Evolutionary conservation across 441 rosid genomes (phyloP), one percentile per base, ranked within the genome.

Genomic region (Populus hybrid): DNA sequence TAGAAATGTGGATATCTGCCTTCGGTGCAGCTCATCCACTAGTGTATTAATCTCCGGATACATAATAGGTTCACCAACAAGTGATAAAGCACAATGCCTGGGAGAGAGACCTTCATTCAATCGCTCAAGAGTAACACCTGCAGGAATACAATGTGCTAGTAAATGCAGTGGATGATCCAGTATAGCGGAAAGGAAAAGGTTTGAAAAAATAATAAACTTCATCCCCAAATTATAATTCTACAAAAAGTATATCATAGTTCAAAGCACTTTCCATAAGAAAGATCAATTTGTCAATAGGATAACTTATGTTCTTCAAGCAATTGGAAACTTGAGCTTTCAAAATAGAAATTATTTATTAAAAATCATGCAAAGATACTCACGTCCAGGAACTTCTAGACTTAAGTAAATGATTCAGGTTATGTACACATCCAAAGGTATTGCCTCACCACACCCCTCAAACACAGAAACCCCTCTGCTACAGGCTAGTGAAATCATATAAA

Each of bases 61-160:
- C 97, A 95, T 92, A 69, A 95, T 94, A 36, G 99, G 98, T 80
- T 95, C 98, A 73, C 99, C 98, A 86, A 92, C 99, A 81, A 95
- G 98, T 53, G 98, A 94, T 64, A 95, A 81, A 69, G 99, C 98
- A 90, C 97, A 91, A 80, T 95, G 98, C 84, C 93, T 88, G 35
- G 99, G 98, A 50, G 90, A 84, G 42, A 95, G 92, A 79, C 98
- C 99, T 85, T 95, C 98, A 30, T 81, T 81, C 82, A 92, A 81
- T 74, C 87, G 85, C 84, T 91, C 97, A 77, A 82, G 70, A 34
- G 94, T 92, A 77, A 95, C 97, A 73, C 98, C 98, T 94, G 87
- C 71, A 80, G 35, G 77, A 75, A 78, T 69, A 82, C 26, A 61
- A 80, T 36, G 32, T 18, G 70, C 64, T 35, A 64, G 38, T 72